Base-by-base conservation (phyloP, 2,329 filamentous ascomycete species). In the Penicillium sp. region DNA sequence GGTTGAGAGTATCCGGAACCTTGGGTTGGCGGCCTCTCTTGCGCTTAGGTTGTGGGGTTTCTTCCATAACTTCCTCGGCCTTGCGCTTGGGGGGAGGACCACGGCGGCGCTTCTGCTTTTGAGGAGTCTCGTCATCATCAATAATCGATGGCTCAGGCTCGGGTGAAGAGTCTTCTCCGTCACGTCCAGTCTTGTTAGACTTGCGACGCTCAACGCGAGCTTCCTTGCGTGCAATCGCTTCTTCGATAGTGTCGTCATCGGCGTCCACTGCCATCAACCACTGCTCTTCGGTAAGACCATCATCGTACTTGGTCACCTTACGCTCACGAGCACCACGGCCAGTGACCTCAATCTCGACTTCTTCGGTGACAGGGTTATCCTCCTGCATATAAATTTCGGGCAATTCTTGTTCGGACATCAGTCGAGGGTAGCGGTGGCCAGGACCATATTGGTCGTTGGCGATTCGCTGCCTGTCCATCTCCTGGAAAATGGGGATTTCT, bases 191-290 rank as follows among this genome's bases (percentile, higher is more conserved):
- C 69, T 90, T 89, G 70, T 96, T 97, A 9, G 80, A 78, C 50
- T 89, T 87, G 36, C 92, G 87, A 72, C 87, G 90, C 60, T 91
- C 90, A 63, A 92, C 91, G 52, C 90, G 86, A 5, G 91, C 91
- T 71, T 92, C 87, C 70, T 97, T 97, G 40, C 94, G 87, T 36
- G 90, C 90, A 38, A 95, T 92, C 2, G 94, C 94, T 53, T 91
- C 92, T 72, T 97, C 94, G 31, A 96, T 92, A 0, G 86, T 88
- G 71, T 99, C 94, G 1, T 99, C 94, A 50, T 97, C 92, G 59
- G 96, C 93, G 72, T 99, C 94, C 33, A 99, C 93, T 53, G 94
- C 94, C 81, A 96, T 93, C 50, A 97, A 84, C 94, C 94, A 99
- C 75, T 99, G 95, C 78, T 99, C 94, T 77, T 99, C 95, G 0